A percentile compares a stretch with the other conserved stretches of the same genome.
Conservation (phyloP, 345 rosid species). For the Camelina hispida region DNA sequence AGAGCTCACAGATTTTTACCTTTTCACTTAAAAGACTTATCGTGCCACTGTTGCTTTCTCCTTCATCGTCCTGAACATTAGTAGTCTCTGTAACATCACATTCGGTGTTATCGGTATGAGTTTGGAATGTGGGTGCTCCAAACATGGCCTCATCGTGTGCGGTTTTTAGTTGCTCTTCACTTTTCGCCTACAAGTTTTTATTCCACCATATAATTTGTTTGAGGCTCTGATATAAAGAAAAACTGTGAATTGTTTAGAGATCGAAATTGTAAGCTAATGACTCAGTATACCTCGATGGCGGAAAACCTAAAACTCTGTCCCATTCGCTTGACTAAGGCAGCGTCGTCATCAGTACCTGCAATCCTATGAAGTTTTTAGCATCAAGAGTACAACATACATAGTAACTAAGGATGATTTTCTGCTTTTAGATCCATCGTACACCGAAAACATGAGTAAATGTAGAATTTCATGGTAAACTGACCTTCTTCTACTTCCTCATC, state of each 20-base stretch:
- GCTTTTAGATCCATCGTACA: conserved; percentile 2
- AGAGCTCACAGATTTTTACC: conserved; percentile 43
- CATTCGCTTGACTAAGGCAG: conserved; percentile 73
- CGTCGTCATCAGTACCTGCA: conserved; percentile 87
- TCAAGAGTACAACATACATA: conserved; percentile 1
- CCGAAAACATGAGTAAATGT: not conserved
- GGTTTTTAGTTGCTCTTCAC: conserved; percentile 70
- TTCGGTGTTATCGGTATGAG: conserved; percentile 35
- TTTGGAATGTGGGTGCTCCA: conserved; percentile 57
- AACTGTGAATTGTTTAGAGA: not conserved
- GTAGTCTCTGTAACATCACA: conserved; percentile 48
- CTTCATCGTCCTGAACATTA: conserved; percentile 45
- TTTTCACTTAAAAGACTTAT: conserved; percentile 75
- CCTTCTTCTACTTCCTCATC: conserved; percentile 90
- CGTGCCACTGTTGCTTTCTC: conserved; percentile 43
- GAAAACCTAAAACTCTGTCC: conserved; percentile 89
- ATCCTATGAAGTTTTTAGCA: conserved; percentile 11
- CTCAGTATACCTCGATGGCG: conserved; percentile 67
- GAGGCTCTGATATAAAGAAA: not conserved
- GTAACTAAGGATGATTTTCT: not conserved
- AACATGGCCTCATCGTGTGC: conserved; percentile 98
- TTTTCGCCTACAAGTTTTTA: conserved; percentile 58
- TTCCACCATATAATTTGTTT: conserved; percentile 4
- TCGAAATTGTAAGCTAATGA: conserved; percentile 18
- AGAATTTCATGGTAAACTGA: conserved; percentile 7